phyloP scores from a whole-genome alignment of 2,329 filamentous ascomycete genomes.

The Paraphaeosphaeria minitans region DNA sequence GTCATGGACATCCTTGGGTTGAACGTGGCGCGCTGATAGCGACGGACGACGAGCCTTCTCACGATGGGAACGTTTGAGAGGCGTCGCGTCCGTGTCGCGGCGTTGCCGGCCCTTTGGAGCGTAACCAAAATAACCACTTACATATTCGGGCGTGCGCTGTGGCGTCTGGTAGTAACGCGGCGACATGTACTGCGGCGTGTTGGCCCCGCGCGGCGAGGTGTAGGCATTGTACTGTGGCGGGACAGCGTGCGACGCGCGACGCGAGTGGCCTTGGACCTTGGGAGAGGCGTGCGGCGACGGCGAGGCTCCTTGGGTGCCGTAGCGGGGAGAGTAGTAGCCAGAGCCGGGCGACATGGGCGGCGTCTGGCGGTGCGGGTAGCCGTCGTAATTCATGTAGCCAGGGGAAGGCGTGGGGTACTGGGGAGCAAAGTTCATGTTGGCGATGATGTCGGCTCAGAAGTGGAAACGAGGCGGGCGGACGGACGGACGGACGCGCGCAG shows the following conservation, averaged over 20 bases:
- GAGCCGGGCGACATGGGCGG: conserved; percentile 55
- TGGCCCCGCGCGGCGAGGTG: conserved; percentile 39
- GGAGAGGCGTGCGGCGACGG: conserved; percentile 53
- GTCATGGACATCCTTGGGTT: conserved; percentile 62
- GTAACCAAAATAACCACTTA: conserved; percentile 63
- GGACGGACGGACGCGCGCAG: conserved; percentile 17
- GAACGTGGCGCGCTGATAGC: conserved; percentile 59
- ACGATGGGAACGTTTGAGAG: conserved; percentile 49
- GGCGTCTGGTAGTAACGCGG: conserved; percentile 53
- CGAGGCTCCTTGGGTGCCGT: conserved; percentile 55
- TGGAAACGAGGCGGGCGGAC: conserved; percentile 10
- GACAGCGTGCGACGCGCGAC: conserved; percentile 60
- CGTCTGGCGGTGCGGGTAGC: conserved; percentile 34
- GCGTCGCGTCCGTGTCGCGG: conserved; percentile 45
- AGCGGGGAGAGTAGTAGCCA: conserved; percentile 60
- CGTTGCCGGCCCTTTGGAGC: conserved; percentile 50
- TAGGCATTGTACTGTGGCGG: conserved; percentile 52
- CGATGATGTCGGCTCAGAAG: conserved; percentile 2
- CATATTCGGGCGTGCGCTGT: conserved; percentile 65
- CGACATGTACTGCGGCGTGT: conserved; percentile 50
- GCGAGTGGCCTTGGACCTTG: conserved; percentile 56
- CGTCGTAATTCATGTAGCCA: conserved; percentile 45
- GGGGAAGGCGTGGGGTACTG: conserved; percentile 44
- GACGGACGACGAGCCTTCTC: conserved; percentile 57
- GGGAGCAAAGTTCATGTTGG: conserved; percentile 39